These are phyloP conservation scores for Jackrogersella multiformis DNA, from an alignment of 495 filamentous ascomycete genomes.

Conservation along the genomic window DNA sequence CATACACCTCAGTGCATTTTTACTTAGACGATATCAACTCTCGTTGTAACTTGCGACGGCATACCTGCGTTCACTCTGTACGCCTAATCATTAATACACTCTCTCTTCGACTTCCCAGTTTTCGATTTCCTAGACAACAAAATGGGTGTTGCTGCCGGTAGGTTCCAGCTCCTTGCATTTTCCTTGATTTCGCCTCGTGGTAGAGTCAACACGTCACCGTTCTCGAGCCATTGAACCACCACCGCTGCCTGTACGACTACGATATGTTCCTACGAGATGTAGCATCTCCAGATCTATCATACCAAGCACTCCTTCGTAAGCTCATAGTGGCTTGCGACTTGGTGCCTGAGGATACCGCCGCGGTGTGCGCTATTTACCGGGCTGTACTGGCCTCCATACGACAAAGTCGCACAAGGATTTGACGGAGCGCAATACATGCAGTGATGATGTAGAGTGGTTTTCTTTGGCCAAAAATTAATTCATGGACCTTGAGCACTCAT, in stretches of 20 bases:
- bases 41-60: constrained; percentile 48
- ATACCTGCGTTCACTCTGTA: constrained; percentile 34
- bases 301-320: neutral
- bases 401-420: neutral
- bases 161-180: constrained; percentile 38
- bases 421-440: neutral
- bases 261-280: constrained; percentile 20
- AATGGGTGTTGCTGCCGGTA: constrained; percentile 57
- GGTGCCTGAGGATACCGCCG: neutral
- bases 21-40: constrained; percentile 59
- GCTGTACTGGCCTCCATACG: neutral
- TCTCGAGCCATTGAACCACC: constrained; percentile 44
- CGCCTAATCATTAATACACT: constrained; percentile 32
- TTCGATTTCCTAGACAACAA: constrained; percentile 45
- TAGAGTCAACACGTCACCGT: constrained; percentile 20
- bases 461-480: neutral
- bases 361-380: constrained; percentile 54
- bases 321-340: constrained; percentile 12
- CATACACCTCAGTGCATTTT: constrained; percentile 41
- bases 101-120: constrained; percentile 13
- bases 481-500: neutral
- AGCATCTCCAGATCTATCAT: constrained; percentile 28
- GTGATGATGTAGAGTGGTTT: neutral
- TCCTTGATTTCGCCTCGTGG: constrained; percentile 23
- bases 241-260: constrained; percentile 23